Percentiles rank a stretch among this genome's conserved stretches.
phyloP scores from a whole-genome alignment of 371 early-diverging fungal genomes.

The Mucor indicus region DNA sequence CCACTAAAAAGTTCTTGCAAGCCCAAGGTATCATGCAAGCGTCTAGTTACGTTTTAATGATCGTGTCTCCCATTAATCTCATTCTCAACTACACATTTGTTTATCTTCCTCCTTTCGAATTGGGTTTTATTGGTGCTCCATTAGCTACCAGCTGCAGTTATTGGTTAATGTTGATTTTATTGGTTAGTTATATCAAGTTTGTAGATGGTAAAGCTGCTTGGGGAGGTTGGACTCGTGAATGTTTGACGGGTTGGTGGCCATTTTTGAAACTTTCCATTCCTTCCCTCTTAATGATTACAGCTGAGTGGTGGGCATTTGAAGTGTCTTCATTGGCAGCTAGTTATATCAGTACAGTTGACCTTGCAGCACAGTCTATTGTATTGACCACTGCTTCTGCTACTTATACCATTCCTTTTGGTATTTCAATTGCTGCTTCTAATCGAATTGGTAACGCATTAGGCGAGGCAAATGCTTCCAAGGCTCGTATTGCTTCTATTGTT shows the following conservation, averaged over 20 bases:
- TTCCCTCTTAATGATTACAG: constrained; percentile 64
- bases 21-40: constrained; percentile 85
- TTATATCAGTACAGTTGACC: constrained; percentile 66
- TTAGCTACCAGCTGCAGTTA: constrained; percentile 71
- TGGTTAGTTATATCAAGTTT: constrained; percentile 61
- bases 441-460: constrained; percentile 77
- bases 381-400: constrained; percentile 66
- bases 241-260: constrained; percentile 59
- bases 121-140: constrained; percentile 83
- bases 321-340: constrained; percentile 76
- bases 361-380: constrained; percentile 83
- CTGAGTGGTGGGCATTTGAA: constrained; percentile 74
- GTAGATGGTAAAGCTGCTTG: constrained; percentile 68
- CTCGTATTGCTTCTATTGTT: constrained; percentile 36
- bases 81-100: constrained; percentile 70
- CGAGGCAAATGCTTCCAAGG: constrained; percentile 37
- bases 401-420: constrained; percentile 68
- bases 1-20: constrained; percentile 75
- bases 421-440: constrained; percentile 71
- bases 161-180: constrained; percentile 58
- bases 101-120: constrained; percentile 54
- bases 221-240: constrained; percentile 78
- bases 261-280: constrained; percentile 70
- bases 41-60: constrained; percentile 60
- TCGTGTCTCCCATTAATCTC: constrained; percentile 70